These are phyloP conservation scores for Vigna unguiculata DNA, from an alignment of 306 rosid species.

Conservation along the genomic window DNA sequence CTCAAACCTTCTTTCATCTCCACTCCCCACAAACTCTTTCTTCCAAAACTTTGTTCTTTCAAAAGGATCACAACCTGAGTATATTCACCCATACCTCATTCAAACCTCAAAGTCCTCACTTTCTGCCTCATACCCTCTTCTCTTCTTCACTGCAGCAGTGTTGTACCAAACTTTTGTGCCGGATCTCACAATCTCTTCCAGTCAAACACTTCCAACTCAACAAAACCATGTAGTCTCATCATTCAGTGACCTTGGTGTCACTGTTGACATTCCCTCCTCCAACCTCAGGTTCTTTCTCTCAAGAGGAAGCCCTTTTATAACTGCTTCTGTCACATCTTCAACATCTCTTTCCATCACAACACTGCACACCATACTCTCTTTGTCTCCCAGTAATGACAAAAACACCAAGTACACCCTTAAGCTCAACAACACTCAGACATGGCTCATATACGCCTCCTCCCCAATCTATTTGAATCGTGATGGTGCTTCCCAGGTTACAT, in stretches of 20 bases:
- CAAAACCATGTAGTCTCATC: conserved; percentile 63
- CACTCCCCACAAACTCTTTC: conserved; percentile 86
- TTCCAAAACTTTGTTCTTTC: conserved; percentile 77
- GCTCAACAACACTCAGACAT: conserved; percentile 75
- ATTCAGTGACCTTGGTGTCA: conserved; percentile 71
- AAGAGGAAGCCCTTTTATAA: conserved; percentile 83
- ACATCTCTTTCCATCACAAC: conserved; percentile 66
- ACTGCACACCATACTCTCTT: conserved; percentile 62
- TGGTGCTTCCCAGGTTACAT: conserved; percentile 47
- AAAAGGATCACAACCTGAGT: conserved; percentile 78
- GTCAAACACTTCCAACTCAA: conserved; percentile 29
- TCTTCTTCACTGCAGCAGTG: conserved; percentile 55
- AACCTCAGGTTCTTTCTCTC: conserved; percentile 68
- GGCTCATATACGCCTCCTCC: conserved; percentile 75
- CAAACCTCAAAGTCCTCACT: conserved; percentile 66
- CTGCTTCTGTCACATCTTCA: conserved; percentile 51
- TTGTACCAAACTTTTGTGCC: conserved; percentile 69
- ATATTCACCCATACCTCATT: conserved; percentile 80
- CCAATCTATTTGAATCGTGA: conserved; percentile 51
- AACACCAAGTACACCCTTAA: conserved; percentile 63
- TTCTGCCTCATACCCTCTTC: conserved; percentile 71
- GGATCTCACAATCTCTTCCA: conserved; percentile 69
- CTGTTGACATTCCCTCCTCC: conserved; percentile 74
- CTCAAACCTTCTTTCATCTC: conserved; percentile 60
- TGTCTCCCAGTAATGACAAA: conserved; percentile 52